Conservation (phyloP, 805 yeast species). For the Torulaspora franciscae region DNA sequence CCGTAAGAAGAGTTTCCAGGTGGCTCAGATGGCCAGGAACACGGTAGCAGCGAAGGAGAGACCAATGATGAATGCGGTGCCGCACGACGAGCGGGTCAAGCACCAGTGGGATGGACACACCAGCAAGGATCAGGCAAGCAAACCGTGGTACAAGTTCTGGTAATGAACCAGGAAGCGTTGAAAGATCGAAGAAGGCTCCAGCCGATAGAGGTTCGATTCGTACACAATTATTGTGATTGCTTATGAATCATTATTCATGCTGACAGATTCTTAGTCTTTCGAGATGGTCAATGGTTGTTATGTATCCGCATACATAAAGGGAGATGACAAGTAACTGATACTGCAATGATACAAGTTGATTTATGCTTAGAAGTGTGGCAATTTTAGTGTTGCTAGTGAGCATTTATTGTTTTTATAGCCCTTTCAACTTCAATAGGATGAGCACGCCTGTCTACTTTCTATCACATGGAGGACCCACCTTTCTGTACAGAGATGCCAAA, state of each 20-base stretch:
- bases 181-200: not conserved
- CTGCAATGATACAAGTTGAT: not conserved
- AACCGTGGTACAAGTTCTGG: slow-evolving; percentile 35
- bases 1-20: slow-evolving; percentile 59
- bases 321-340: not conserved
- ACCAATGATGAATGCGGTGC: slow-evolving; percentile 35
- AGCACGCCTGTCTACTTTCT: slow-evolving; percentile 57
- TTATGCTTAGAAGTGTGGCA: not conserved
- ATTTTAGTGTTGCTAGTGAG: not conserved
- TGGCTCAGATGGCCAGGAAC: slow-evolving; percentile 65
- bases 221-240: slow-evolving; percentile 1
- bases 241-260: slow-evolving; percentile 2
- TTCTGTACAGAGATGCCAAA: slow-evolving; percentile 51
- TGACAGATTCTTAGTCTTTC: not conserved
- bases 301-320: not conserved
- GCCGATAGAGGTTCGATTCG: not conserved
- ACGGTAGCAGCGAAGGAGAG: slow-evolving; percentile 36
- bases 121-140: slow-evolving; percentile 12
- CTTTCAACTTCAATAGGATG: not conserved
- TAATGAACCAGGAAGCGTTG: slow-evolving; percentile 6
- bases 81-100: slow-evolving; percentile 23
- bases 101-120: slow-evolving; percentile 23
- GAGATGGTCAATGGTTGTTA: not conserved
- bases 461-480: slow-evolving; percentile 84
- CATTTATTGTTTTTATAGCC: not conserved